Conservation (phyloP, 2,329 filamentous ascomycete genomes). For the Hymenoscyphus repandus region DNA sequence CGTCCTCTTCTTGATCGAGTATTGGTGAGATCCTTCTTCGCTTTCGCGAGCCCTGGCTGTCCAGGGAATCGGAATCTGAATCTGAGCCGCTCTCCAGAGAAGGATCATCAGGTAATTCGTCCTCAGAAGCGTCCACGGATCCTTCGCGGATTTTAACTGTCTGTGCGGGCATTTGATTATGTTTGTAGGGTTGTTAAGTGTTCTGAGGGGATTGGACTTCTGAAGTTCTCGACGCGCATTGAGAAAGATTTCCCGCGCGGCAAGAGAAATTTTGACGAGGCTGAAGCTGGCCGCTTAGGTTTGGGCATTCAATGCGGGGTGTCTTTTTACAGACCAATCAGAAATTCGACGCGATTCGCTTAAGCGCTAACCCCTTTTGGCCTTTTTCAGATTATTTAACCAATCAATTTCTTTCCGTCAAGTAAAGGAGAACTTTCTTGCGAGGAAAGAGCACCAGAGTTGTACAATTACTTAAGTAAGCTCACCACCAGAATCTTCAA, state of each 20-base stretch:
- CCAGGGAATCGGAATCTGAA: slow-evolving; percentile 31
- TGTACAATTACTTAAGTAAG: no score
- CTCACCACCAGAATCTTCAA: no score
- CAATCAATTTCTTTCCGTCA: no score
- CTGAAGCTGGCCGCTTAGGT: background rate
- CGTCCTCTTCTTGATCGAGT: slow-evolving; percentile 11
- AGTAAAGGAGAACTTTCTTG: no score
- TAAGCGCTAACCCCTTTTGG: no score
- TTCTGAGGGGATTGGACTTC: background rate
- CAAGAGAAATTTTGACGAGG: slow-evolving; percentile 2
- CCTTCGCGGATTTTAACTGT: background rate
- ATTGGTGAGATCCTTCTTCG: slow-evolving; percentile 25
- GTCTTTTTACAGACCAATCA: background rate
- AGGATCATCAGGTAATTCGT: background rate
- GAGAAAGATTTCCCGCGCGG: background rate
- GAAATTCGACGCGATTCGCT: no score
- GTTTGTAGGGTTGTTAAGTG: background rate
- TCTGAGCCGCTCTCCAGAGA: slow-evolving; percentile 4
- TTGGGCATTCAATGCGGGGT: background rate
- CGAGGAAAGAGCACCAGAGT: no score
- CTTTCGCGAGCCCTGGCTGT: slow-evolving; percentile 29
- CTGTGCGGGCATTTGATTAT: slow-evolving; percentile 2
- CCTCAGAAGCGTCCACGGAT: background rate
- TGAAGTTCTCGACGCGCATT: background rate
- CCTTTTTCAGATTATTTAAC: no score